Evolutionary conservation across 345 rosid genomes (phyloP).

Genomic region (Syzygium aromaticum): DNA sequence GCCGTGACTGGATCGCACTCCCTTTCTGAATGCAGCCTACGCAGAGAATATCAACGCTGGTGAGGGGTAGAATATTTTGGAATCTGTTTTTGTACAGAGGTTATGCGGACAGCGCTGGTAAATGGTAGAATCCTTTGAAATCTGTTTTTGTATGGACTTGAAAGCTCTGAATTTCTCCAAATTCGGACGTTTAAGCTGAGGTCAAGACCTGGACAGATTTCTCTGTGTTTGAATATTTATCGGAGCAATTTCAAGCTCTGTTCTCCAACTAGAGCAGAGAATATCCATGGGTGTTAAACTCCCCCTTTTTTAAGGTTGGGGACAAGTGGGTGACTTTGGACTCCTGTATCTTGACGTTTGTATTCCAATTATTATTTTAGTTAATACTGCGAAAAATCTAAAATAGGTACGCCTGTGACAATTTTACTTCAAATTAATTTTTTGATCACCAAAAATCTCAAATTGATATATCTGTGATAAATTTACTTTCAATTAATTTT

Average conservation of each 20-base stretch:
- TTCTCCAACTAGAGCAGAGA: background rate
- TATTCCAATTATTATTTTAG: background rate
- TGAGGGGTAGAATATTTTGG: background rate
- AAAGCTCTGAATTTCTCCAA: background rate
- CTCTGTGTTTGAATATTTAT: background rate
- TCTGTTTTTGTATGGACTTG: background rate
- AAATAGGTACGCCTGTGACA: no score
- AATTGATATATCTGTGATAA: no score
- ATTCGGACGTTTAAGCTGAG: background rate
- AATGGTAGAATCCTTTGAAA: background rate
- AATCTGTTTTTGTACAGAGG: background rate
- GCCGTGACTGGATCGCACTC: background rate
- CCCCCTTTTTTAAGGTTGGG: background rate
- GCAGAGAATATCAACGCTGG: background rate
- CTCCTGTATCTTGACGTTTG: background rate
- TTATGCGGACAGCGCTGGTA: background rate
- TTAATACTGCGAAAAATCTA: no score
- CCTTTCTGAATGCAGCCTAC: background rate
- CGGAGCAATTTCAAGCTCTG: background rate
- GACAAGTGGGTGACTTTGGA: background rate
- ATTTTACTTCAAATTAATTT: no score
- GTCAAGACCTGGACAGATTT: background rate
- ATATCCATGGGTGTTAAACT: background rate
- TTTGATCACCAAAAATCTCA: no score
- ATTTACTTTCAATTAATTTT: no score